Evolutionary conservation across 106 monocot genomes (phyloP).

Genomic region (Allium cepa): DNA sequence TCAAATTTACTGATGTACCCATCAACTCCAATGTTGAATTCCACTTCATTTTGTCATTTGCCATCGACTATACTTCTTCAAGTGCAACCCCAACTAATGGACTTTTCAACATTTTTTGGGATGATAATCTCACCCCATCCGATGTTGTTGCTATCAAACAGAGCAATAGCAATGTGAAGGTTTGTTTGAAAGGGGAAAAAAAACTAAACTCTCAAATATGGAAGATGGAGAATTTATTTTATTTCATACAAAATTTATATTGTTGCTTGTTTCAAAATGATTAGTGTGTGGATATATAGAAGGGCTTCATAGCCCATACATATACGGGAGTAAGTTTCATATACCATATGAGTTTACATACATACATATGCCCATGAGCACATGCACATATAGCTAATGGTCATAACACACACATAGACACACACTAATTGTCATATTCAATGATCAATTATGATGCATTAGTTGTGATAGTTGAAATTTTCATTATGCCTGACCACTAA

Average conservation of each 20-base stretch:
- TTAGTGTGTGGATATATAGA: not conserved
- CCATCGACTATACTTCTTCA: slow-evolving; percentile 14
- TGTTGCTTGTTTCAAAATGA: not conserved
- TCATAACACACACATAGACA: not conserved
- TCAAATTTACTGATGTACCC: slow-evolving; percentile 46
- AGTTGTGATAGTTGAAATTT: not conserved
- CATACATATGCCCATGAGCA: not conserved
- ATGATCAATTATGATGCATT: not conserved
- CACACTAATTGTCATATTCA: not conserved
- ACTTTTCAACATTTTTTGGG: slow-evolving; percentile 18
- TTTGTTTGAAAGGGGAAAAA: not conserved
- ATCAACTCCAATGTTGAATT: slow-evolving; percentile 26
- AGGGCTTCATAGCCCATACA: not conserved
- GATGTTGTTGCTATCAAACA: slow-evolving; percentile 10
- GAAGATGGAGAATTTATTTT: not conserved
- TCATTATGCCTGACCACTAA: not conserved
- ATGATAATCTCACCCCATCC: slow-evolving; percentile 14
- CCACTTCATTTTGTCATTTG: slow-evolving; percentile 25
- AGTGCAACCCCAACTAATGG: slow-evolving; percentile 12
- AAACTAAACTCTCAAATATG: not conserved
- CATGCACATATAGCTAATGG: too few species aligned
- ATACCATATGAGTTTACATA: not conserved
- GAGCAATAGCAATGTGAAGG: slow-evolving; percentile 11
- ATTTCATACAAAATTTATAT: not conserved
- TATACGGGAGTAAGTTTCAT: not conserved